Evolutionary conservation across 1,284 basidiomycete species (phyloP).

Genomic region (Xanthoconium separans): DNA sequence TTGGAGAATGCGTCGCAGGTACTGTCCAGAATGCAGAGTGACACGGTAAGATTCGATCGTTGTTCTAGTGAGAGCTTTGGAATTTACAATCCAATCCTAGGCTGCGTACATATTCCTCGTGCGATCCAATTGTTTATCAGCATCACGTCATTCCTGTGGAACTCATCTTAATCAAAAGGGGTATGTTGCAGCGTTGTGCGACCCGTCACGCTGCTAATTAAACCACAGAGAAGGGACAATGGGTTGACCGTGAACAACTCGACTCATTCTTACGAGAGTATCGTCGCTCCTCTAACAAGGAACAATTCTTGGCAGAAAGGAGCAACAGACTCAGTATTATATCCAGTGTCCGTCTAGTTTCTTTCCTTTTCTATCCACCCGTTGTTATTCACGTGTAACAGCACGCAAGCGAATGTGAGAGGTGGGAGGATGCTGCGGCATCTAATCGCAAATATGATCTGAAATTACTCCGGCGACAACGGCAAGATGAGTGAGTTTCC

Average conservation of each 20-base stretch:
- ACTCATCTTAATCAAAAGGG: fast-evolving
- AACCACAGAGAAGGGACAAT: background rate
- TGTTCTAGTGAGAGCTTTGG: background rate
- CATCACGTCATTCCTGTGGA: background rate
- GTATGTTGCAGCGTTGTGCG: background rate
- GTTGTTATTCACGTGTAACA: background rate
- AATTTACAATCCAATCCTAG: background rate
- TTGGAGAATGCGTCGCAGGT: slow-evolving; percentile 13
- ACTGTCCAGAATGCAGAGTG: no score
- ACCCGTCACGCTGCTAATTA: background rate
- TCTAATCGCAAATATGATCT: no score
- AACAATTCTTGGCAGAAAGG: background rate
- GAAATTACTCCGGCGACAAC: no score
- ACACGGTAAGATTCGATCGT: background rate
- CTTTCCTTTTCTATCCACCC: background rate
- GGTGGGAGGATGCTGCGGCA: no score
- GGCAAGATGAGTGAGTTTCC: no score
- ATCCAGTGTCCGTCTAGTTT: no score
- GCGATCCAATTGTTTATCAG: background rate
- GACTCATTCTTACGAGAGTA: background rate
- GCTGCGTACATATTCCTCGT: background rate
- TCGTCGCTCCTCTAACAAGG: background rate
- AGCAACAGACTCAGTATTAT: no score
- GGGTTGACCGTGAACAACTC: slow-evolving; percentile 11
- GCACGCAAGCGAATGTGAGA: slow-evolving; percentile 1